Evolutionary conservation across 176 grass and related monocot genomes (phyloP).

Genomic region (Juncus inflexus): DNA sequence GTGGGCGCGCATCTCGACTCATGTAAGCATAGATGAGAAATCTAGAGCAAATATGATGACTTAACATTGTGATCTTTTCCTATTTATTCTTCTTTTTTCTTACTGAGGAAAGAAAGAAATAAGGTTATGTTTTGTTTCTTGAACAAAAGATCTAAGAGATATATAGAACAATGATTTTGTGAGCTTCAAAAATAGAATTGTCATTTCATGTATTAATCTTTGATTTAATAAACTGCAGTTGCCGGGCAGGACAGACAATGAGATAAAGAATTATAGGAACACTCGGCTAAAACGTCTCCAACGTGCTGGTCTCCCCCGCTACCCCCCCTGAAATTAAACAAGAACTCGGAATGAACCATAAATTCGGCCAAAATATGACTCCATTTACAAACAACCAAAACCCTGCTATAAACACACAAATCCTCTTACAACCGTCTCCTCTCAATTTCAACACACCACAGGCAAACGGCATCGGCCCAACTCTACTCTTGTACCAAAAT

Average conservation of each 20-base stretch:
- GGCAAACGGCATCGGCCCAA: constrained; percentile 16
- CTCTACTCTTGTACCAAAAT: constrained; percentile 13
- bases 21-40: constrained; percentile 26
- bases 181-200: neutral
- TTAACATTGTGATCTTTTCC: neutral
- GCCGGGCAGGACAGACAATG: constrained; percentile 74
- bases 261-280: constrained; percentile 97
- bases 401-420: neutral
- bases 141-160: too few species aligned
- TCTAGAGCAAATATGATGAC: constrained; percentile 4
- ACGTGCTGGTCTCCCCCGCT: constrained; percentile 51
- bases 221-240: constrained; percentile 35
- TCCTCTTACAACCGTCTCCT: constrained; percentile 32
- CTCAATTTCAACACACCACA: too few species aligned
- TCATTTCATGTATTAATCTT: constrained; percentile 15
- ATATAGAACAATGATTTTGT: too few species aligned
- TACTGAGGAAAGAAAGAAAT: too few species aligned
- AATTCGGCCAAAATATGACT: constrained; percentile 23
- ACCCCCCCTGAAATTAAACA: constrained; percentile 62
- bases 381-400: constrained; percentile 16
- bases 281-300: constrained; percentile 66
- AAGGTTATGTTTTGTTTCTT: too few species aligned
- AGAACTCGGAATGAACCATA: constrained; percentile 30
- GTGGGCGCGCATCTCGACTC: constrained; percentile 67
- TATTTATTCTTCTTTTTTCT: neutral